Evolutionary conservation across 768 basidiomycete genomes (phyloP), one percentile per base, ranked within the genome.

Genomic region (Fomitopsis pulvina): DNA sequence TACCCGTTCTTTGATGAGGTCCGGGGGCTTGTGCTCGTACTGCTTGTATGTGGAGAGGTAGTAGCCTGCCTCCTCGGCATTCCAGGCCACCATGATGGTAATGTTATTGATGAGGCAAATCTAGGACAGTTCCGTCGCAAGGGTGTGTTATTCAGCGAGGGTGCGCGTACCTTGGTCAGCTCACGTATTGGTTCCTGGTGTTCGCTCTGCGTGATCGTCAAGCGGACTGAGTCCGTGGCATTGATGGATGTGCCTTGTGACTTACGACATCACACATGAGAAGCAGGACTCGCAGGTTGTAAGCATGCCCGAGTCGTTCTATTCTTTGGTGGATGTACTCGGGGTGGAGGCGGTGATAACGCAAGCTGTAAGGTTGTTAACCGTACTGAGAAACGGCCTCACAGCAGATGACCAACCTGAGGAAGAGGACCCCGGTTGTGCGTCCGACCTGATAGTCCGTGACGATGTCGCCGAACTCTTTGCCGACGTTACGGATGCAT

Each of bases 361-460:
- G 87, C 56, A 98, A 65, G 63, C 96, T 97, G 52, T 20, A 18
- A 27, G 8, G 8, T 20, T 24, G n/a, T n/a, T n/a, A n/a, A n/a
- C n/a, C n/a, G n/a, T n/a, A 48, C 26, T 21, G 20, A 51, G 30
- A 28, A 12, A 24, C 28, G 42, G 29, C 5, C n/a, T 14, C n/a
- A n/a, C 16, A 22, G 16, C 22, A 7, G 4, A 5, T 21, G 12
- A 3, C 6, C 21, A 21, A 87, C 96, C 92, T 95, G 48, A 99
- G 77, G 63, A 87, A 99, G 21, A 99, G 68, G 9, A 94, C 87
- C 18, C 93, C 88, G 1, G 92, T 93, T 24, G 94, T 97, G 20
- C 85, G 76, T 20, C 96, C 96, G 16, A 99, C 94, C 65, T 97
- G 93, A 65, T 89, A 99, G 67, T 99, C 96, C 21, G 86, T 82